Percentiles rank a stretch among this genome's conserved stretches.
Evolutionary conservation across 352 stramenopile genomes (phyloP).

Genomic region (Globisporangium spinosum): DNA sequence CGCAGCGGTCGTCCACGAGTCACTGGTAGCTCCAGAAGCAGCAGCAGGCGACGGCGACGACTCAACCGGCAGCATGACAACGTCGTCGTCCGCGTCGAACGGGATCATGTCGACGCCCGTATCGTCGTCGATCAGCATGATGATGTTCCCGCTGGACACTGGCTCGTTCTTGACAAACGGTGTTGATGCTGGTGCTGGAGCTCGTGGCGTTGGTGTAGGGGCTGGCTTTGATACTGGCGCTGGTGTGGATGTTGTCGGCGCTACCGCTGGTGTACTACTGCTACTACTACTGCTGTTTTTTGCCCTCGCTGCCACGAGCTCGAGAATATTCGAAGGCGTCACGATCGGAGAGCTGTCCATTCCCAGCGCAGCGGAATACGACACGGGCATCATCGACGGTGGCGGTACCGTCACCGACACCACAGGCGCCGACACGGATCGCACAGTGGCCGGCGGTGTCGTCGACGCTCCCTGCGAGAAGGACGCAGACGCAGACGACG

Average conservation of each 20-base stretch:
- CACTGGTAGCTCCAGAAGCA: neutral
- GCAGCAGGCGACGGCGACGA: neutral
- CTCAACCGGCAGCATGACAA: conserved; percentile 16
- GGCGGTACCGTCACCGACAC: conserved; percentile 14
- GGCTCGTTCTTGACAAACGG: conserved; percentile 15
- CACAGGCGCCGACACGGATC: conserved; percentile 16
- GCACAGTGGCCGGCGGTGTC: conserved; percentile 10
- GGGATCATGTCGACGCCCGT: conserved; percentile 30
- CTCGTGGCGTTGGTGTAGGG: neutral
- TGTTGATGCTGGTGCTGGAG: neutral
- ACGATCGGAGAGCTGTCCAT: conserved; percentile 17
- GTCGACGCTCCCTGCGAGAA: neutral
- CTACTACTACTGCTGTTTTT: neutral
- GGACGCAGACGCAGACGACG: neutral
- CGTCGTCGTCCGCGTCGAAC: conserved; percentile 26
- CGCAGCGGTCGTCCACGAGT: neutral
- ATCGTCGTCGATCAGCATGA: conserved; percentile 37
- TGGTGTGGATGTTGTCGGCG: neutral
- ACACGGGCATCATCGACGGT: conserved; percentile 22
- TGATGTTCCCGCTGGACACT: conserved; percentile 15
- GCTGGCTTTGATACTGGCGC: neutral
- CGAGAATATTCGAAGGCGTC: conserved; percentile 19
- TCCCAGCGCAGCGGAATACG: conserved; percentile 13
- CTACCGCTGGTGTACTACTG: neutral
- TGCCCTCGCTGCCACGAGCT: conserved; percentile 9